Base-by-base conservation (phyloP, 148 eudicot species). In the Cornus florida region DNA sequence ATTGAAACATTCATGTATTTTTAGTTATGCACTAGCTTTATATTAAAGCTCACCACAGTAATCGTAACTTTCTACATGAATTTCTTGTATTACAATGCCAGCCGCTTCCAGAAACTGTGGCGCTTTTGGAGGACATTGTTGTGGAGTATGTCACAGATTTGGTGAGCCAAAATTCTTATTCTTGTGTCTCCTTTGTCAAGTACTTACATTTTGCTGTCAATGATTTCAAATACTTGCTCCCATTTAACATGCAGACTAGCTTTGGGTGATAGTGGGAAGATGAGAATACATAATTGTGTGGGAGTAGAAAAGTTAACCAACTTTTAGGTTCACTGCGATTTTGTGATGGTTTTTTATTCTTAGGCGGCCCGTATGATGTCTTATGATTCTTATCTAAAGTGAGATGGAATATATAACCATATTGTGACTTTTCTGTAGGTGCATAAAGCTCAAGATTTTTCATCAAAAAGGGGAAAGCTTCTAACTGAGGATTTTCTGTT, bases 91-190 rank as follows among this genome's bases (percentile, higher is more conserved):
- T 88, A 78, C 69, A 22, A 64, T 77, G 79, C 70, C 89, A 96
- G 99, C 98, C 98, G 24, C 93, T 96, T 83, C 99, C 98, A 13
- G 99, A 96, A 86, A 87, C 97, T 66, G 97, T 96, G 78, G 89
- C 97, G 13, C 97, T 96, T 80, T 81, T 93, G 83, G 99, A 96
- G 87, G 99, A 96, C 86, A 96, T 96, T 81, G 98, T 92, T 28
- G 95, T 96, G 80, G 99, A 96, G 79, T 96, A 96, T 86, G 97
- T 96, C 48, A 96, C 97, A 6, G 98, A 96, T 86, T 24, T 96
- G 90, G 99, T 92, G 80, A 89, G 97, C 75, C 59, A 24, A 16
- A 71, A 33, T 33, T 78, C n/a, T 50, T 60, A 35, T 39, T 31
- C 59, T 39, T 41, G 11, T 8, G 11, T 8, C 9, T 39, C 38